Evolutionary conservation across 179 eudicot genomes (phyloP).

Genomic region (Beta corolliflora): DNA sequence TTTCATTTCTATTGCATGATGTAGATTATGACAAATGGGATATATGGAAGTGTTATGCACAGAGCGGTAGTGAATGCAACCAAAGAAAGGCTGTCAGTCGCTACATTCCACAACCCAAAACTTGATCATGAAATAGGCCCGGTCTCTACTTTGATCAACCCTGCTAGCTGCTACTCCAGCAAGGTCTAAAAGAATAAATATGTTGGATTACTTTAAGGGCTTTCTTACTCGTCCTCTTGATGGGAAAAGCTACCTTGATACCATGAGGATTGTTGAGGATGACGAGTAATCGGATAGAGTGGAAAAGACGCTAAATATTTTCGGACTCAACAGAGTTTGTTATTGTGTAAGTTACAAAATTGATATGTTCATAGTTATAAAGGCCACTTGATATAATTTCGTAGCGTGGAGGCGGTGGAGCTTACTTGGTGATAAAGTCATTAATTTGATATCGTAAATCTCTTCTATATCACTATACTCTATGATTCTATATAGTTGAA

Average conservation of each 20-base stretch:
- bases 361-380: too few relatives aligned
- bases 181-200: conserved; percentile 30
- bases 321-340: too few relatives aligned
- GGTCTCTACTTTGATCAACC: conserved; percentile 29
- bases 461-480: too few relatives aligned
- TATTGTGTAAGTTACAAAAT: too few relatives aligned
- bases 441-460: too few relatives aligned
- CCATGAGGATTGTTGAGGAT: conserved; percentile 20
- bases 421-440: too few relatives aligned
- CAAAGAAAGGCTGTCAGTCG: conserved; percentile 37
- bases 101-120: conserved; percentile 20
- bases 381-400: too few relatives aligned
- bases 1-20: neutral
- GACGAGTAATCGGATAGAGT: neutral
- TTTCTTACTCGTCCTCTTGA: conserved; percentile 41
- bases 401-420: too few relatives aligned
- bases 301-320: too few relatives aligned
- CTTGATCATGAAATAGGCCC: conserved; percentile 27
- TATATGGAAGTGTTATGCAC: conserved; percentile 27
- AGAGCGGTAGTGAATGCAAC: conserved; percentile 27
- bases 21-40: conserved; percentile 36
- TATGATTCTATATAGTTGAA: too few relatives aligned
- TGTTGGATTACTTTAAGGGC: conserved; percentile 33
- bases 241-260: conserved; percentile 45
- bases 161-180: conserved; percentile 26